Evolutionary conservation across 2,329 filamentous ascomycete species (phyloP).

Genomic region (Thielaviopsis populi): DNA sequence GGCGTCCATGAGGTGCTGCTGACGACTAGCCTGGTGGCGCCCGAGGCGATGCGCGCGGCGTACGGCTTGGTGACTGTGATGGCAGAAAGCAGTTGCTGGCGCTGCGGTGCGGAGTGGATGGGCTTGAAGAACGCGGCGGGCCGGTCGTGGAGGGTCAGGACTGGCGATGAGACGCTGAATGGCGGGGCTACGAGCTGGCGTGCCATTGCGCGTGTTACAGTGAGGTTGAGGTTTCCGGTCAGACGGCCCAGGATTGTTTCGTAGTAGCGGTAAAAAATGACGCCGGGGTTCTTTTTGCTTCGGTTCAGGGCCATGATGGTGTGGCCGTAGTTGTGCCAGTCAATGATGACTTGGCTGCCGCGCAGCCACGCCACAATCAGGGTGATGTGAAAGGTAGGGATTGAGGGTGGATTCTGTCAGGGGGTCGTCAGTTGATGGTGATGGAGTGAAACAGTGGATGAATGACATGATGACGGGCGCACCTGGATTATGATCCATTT

Average conservation of each 20-base stretch:
- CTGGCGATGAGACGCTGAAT: constrained; percentile 48
- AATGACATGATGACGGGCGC: constrained; percentile 19
- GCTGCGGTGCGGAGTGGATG: constrained; percentile 32
- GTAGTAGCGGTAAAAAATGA: constrained; percentile 60
- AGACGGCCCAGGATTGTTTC: constrained; percentile 56
- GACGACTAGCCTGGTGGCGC: constrained; percentile 55
- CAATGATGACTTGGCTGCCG: constrained; percentile 69
- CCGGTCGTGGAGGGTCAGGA: constrained; percentile 69
- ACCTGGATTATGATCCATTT: constrained; percentile 78
- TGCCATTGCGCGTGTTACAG: constrained; percentile 82
- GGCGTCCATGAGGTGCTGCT: constrained; percentile 96
- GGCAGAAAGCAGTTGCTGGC: constrained; percentile 45
- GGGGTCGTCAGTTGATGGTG: not conserved
- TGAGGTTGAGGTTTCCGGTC: constrained; percentile 59
- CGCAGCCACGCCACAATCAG: constrained; percentile 58
- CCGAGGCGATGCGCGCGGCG: constrained; percentile 42
- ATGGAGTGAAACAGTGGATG: not conserved
- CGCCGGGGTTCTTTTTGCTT: constrained; percentile 52
- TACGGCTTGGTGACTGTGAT: constrained; percentile 50
- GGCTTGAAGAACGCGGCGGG: constrained; percentile 73
- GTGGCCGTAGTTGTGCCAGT: constrained; percentile 99
- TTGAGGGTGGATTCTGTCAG: constrained; percentile 75
- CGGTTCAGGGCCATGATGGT: constrained; percentile 61
- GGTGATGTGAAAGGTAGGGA: constrained; percentile 72
- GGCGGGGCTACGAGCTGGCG: constrained; percentile 48